Evolutionary conservation across 257 asterid species (phyloP), one percentile per base, ranked within the genome.

Genomic region (Henckelia pumila): DNA sequence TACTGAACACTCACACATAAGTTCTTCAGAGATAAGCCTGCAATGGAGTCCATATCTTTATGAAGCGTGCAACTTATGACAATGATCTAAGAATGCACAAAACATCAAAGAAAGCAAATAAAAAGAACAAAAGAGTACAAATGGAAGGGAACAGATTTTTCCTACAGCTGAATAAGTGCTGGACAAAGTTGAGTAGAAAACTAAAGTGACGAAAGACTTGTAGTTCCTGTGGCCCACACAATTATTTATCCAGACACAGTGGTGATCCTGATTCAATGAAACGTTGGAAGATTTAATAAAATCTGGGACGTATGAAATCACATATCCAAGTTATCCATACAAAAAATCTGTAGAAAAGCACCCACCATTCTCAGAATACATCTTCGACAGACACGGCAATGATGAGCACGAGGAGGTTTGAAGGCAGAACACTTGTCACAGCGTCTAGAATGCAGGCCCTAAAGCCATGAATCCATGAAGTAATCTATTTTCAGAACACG

Each of bases 351-450:
- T 56, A 37, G 70, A 66, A 61, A 67, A 71, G 70, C 73, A 84
- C 90, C 78, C 85, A 91, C 99, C 99, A 94, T 94, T 76, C 81
- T 89, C 80, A 94, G 73, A 74, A 94, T 81, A 87, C 97, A 94
- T 89, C 85, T 91, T 84, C 84, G 78, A 79, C 97, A 94, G 65
- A 87, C 85, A 62, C 97, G 99, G 66, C 97, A 94, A 81, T 94
- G 99, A 77, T 94, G 99, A 73, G 96, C 78, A 76, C 97, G 81
- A 4, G 99, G 96, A 49, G 96, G 99, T 76, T 83, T 94, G 79
- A 74, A 73, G 17, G 71, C 77, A 20, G 92, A 83, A 71, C 99
- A 91, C 76, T 91, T 91, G 66, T 88, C 96, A 64, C 99, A 94
- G 6, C 9, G 75, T 71, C 73, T 77, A 66, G 26, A 67, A 59